Percentiles rank a stretch among this genome's conserved stretches.
These are phyloP conservation scores for Ophiostoma pallidulum DNA, from an alignment of 2,329 filamentous ascomycete genomes.

Conservation along the genomic window DNA sequence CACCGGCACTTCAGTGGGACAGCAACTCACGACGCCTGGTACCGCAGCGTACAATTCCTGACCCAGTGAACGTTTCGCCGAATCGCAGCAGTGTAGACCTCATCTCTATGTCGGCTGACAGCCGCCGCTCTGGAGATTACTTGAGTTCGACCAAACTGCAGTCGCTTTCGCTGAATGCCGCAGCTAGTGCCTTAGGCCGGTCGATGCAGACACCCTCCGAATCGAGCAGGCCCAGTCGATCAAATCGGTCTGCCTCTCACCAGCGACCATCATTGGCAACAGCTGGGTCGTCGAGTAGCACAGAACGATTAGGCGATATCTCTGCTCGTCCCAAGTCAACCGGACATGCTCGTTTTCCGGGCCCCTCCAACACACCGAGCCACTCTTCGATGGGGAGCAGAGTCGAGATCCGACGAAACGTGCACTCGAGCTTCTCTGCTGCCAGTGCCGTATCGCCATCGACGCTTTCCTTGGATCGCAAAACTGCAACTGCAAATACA, in stretches of 20 bases:
- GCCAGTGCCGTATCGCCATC: not conserved
- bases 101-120: conserved; percentile 19
- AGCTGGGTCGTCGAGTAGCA: not conserved
- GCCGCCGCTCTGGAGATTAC: conserved; percentile 33
- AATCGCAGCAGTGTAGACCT: conserved; percentile 20
- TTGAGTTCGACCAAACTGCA: conserved; percentile 22
- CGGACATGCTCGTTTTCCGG: conserved; percentile 1
- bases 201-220: conserved; percentile 12
- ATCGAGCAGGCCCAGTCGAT: not conserved
- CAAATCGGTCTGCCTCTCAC: conserved; percentile 8
- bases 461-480: not conserved
- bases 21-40: conserved; percentile 45
- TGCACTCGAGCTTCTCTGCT: conserved; percentile 12
- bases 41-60: conserved; percentile 22
- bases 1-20: conserved; percentile 40
- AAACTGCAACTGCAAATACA: not conserved
- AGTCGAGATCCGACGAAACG: conserved; percentile 13
- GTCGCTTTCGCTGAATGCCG: conserved; percentile 44
- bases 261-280: conserved; percentile 1
- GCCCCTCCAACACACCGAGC: not conserved
- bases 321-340: conserved; percentile 8
- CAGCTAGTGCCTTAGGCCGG: conserved; percentile 40
- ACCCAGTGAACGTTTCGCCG: conserved; percentile 23
- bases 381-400: not conserved
- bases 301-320: conserved; percentile 2